Evolutionary conservation across 2,329 filamentous ascomycete species (phyloP).

Genomic region (Plectosphaerella plurivora): DNA sequence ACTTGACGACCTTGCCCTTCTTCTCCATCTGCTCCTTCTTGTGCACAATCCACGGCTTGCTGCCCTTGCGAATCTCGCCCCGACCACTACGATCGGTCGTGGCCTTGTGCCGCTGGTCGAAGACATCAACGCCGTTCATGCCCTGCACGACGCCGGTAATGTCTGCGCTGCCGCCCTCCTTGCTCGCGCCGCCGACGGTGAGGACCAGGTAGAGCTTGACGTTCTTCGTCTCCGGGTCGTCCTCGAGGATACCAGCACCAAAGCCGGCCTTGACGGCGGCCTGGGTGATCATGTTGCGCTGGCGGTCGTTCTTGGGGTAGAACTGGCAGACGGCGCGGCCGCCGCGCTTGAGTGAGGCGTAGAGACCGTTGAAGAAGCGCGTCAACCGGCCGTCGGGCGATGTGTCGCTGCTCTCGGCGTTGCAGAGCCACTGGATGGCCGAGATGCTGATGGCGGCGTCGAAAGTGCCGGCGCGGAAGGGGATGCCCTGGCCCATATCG

Average conservation of each 20-base stretch:
- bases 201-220: conserved; percentile 94
- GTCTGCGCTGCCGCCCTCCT: conserved; percentile 58
- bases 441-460: conserved; percentile 94
- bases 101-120: conserved; percentile 60
- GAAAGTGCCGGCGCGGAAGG: conserved; percentile 87
- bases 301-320: conserved; percentile 92
- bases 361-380: conserved; percentile 90
- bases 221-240: conserved; percentile 95
- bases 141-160: conserved; percentile 87
- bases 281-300: conserved; percentile 85
- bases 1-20: conserved; percentile 93
- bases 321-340: conserved; percentile 94
- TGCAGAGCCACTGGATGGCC: conserved; percentile 98
- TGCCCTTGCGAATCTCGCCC: conserved; percentile 68
- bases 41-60: conserved; percentile 76
- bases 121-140: conserved; percentile 82
- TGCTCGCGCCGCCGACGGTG: conserved; percentile 67
- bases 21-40: conserved; percentile 92
- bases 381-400: conserved; percentile 71
- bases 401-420: conserved; percentile 85
- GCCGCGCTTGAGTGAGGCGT: conserved; percentile 76
- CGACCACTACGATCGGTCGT: conserved; percentile 38
- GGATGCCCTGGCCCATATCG: conserved; percentile 92
- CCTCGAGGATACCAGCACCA: conserved; percentile 88
- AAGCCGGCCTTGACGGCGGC: conserved; percentile 94